Evolutionary conservation across 495 filamentous ascomycete species (phyloP), one percentile per base, ranked within the genome.

Genomic region (Beverwykella pulmonaria): DNA sequence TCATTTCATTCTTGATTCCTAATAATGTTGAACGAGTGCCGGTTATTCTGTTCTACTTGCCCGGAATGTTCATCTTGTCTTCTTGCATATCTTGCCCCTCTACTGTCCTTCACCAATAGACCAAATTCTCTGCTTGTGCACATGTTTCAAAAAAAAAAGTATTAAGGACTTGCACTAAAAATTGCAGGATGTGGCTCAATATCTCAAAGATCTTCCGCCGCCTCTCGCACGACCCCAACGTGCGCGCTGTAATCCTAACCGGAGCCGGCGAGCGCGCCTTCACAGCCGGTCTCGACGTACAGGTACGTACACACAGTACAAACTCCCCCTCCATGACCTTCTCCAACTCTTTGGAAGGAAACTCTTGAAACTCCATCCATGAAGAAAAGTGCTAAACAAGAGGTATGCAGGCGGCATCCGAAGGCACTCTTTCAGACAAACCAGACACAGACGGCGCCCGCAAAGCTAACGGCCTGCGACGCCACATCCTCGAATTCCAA

Each of bases 241-340:
- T 95, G 52, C 90, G 93, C 46, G 87, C 84, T 55, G 85, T 98
- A 48, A 80, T 98, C 64, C 83, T 98, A 69, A 90, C 89, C 36
- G 92, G 90, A 50, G 88, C 89, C 48, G 95, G 94, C 39, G 85
- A 90, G 29, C 84, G 85, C 49, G 93, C 90, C 14, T 98, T 97
- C 81, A 92, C 90, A 0, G 81, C 92, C 0, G 92, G 90, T 1
- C 78, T 97, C 12, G 93, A 97, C 73, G 87, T 97, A 20, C 34
- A 57, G 53, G 53, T 57, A 54, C 19, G 10, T 23, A n/a, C n/a
- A n/a, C n/a, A 23, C 17, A n/a, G 9, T 25, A 5, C 25, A 36
- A 32, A 7, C 29, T 17, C 15, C 20, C 9, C 29, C 9, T 20
- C n/a, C 25, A 6, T 36, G 15, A 32, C 3, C 23, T 48, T n/a